A percentile compares a stretch with the other conserved stretches of the same genome.
These are phyloP conservation scores for Sclerotinia subarctica DNA, from an alignment of 2,329 filamentous ascomycete genomes.

Conservation along the genomic window DNA sequence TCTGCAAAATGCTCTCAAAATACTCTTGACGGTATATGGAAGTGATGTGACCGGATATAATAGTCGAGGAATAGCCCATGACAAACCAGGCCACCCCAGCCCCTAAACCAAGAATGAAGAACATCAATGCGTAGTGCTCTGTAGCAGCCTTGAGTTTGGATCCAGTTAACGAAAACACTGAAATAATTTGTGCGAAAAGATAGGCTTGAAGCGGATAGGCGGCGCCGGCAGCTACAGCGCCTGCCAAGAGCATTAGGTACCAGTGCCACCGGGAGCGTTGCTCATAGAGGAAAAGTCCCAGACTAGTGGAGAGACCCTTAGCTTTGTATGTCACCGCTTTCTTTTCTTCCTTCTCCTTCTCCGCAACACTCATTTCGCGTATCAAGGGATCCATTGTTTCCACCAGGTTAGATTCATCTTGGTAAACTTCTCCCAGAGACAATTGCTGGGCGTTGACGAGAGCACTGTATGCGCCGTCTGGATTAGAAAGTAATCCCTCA, in stretches of 20 bases:
- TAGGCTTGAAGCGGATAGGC: constrained; percentile 42
- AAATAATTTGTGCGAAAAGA: constrained; percentile 39
- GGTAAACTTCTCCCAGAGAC: constrained; percentile 34
- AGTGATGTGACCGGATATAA: constrained; percentile 34
- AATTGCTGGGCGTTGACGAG: constrained; percentile 60
- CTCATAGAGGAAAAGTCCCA: constrained; percentile 56
- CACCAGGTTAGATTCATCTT: constrained; percentile 30
- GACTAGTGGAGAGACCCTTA: constrained; percentile 46
- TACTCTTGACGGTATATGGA: constrained; percentile 43
- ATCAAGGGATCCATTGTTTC: constrained; percentile 29
- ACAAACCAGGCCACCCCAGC: constrained; percentile 39
- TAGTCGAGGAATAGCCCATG: constrained; percentile 42
- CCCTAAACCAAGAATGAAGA: constrained; percentile 45
- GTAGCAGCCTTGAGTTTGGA: constrained; percentile 32
- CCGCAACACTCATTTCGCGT: constrained; percentile 28
- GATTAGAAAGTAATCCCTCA: constrained; percentile 58
- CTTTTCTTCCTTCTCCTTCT: constrained; percentile 28
- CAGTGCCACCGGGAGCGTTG: constrained; percentile 50
- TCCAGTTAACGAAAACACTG: constrained; percentile 31
- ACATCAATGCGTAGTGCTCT: constrained; percentile 51
- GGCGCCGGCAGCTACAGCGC: constrained; percentile 36
- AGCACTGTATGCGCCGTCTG: constrained; percentile 62
- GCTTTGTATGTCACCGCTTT: constrained; percentile 37
- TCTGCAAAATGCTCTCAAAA: constrained; percentile 46
- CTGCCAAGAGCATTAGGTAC: constrained; percentile 50